Evolutionary conservation across 352 stramenopile genomes (phyloP).

Genomic region (Phytophthora europaea): DNA sequence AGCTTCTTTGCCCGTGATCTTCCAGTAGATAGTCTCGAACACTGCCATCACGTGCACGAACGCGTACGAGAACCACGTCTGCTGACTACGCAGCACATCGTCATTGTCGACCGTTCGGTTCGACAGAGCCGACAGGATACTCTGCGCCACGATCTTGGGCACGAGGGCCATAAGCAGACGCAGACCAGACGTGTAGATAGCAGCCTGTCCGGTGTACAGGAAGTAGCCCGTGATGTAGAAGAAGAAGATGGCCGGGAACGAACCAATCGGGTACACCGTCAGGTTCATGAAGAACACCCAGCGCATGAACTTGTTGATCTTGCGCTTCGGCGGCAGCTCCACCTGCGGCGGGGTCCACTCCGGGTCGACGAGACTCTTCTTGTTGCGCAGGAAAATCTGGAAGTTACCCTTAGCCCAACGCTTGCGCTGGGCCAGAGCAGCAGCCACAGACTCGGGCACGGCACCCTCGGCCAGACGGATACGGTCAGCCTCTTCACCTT

Average conservation of each 20-base stretch:
- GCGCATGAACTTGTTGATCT: slow-evolving; percentile 82
- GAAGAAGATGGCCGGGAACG: slow-evolving; percentile 79
- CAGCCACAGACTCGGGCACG: slow-evolving; percentile 74
- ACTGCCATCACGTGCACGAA: slow-evolving; percentile 81
- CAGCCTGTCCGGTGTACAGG: slow-evolving; percentile 75
- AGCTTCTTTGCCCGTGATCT: slow-evolving; percentile 79
- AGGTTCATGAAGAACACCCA: slow-evolving; percentile 89
- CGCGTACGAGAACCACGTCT: slow-evolving; percentile 85
- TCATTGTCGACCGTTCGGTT: slow-evolving; percentile 83
- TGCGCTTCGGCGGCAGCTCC: slow-evolving; percentile 63
- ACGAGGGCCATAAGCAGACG: slow-evolving; percentile 76
- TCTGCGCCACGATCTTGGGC: slow-evolving; percentile 79
- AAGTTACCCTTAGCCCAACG: slow-evolving; percentile 86
- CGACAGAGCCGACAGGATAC: slow-evolving; percentile 71
- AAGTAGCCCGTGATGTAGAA: slow-evolving; percentile 85
- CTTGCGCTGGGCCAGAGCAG: slow-evolving; percentile 71
- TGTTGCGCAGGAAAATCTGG: slow-evolving; percentile 79
- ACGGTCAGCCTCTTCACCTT: slow-evolving; percentile 73
- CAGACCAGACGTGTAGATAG: slow-evolving; percentile 77
- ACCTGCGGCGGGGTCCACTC: slow-evolving; percentile 63
- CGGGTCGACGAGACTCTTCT: slow-evolving; percentile 68
- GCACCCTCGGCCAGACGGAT: slow-evolving; percentile 75
- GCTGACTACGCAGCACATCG: slow-evolving; percentile 76
- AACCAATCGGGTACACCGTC: slow-evolving; percentile 80
- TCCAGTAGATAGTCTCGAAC: slow-evolving; percentile 81